A percentile compares a stretch with the other conserved stretches of the same genome.
Evolutionary conservation across 2,329 filamentous ascomycete species (phyloP).

Genomic region (Alternaria longipes): DNA sequence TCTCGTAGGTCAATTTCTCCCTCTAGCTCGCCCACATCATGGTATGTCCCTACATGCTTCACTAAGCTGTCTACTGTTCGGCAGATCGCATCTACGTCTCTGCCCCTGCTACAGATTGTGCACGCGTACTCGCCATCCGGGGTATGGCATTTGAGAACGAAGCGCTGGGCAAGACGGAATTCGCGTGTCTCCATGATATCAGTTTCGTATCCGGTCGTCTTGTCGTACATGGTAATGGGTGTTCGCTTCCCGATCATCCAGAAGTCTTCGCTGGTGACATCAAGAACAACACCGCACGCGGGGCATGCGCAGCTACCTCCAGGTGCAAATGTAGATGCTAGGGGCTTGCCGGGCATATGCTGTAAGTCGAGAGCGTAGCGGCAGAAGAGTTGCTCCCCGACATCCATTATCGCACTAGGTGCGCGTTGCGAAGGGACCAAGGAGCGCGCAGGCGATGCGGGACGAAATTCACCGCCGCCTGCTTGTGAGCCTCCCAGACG

Average conservation of each 20-base stretch:
- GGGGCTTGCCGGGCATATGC: conserved; percentile 37
- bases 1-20: conserved; percentile 45
- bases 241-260: conserved; percentile 51
- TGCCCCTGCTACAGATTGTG: conserved; percentile 43
- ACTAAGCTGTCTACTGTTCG: conserved; percentile 47
- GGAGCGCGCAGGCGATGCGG: conserved; percentile 31
- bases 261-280: conserved; percentile 46
- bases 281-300: conserved; percentile 38
- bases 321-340: conserved; percentile 44
- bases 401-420: conserved; percentile 30
- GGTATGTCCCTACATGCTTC: conserved; percentile 48
- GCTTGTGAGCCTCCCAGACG: conserved; percentile 34
- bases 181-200: conserved; percentile 48
- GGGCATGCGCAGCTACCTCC: conserved; percentile 45
- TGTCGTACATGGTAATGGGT: conserved; percentile 35
- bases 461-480: conserved; percentile 14
- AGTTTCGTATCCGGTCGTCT: conserved; percentile 36
- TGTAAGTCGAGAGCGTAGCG: conserved; percentile 49
- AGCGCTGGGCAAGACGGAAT: conserved; percentile 49
- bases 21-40: conserved; percentile 45
- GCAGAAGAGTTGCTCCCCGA: conserved; percentile 43
- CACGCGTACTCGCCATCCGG: conserved; percentile 50
- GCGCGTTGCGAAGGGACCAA: conserved; percentile 39
- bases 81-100: conserved; percentile 49
- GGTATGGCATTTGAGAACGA: conserved; percentile 51